Base-by-base conservation (phyloP, 2,329 filamentous ascomycete genomes). In the Colletotrichum somersetense region DNA sequence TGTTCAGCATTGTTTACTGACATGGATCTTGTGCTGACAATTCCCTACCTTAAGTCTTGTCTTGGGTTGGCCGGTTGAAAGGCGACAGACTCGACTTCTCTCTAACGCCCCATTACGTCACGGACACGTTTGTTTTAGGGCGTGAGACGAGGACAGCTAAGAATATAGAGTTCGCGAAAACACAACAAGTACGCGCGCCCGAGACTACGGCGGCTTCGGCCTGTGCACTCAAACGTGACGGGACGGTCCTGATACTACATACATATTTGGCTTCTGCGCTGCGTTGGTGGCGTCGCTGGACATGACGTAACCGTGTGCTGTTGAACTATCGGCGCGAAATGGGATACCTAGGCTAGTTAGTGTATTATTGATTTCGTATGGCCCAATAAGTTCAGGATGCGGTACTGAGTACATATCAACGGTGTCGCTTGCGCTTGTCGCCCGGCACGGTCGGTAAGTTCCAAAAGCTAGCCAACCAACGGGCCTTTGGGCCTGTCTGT, bases 291-390 rank as follows among this genome's bases (percentile, higher is more conserved):
- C 69, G 69, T 69, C 59, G 56, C 42, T 42, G 59, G 26, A 26
- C 59, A 69, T 73, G 71, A 73, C 71, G 71, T 71, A 73, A 62
- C 50, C 66, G 42, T 73, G 58, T 68, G 44, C 63, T 46, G 18
- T 55, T 23, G 59, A 55, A 35, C 14, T 35, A 26, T 38, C 38
- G 38, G 26, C 69, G 69, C 30, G 30, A 30, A 69, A 72, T 72
- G 55, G 38, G 44, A 64, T 30, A 42, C 42, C 26, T 71, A 42
- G 30, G 30, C 30, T 30, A 30, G 30, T 30, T 3, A 30, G 30
- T 30, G 30, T 30, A 30, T 30, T 30, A 30, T 30, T 30, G 30
- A 30, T 30, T 44, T 46, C 46, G 35, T 67, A 40, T 69, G 30
- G 38, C 7, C 50, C 38, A 42, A 48, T 48, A 18, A 72, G 69